Base-by-base conservation (phyloP, 2,329 filamentous ascomycete species). In the Teratosphaeriaceae sp. region DNA sequence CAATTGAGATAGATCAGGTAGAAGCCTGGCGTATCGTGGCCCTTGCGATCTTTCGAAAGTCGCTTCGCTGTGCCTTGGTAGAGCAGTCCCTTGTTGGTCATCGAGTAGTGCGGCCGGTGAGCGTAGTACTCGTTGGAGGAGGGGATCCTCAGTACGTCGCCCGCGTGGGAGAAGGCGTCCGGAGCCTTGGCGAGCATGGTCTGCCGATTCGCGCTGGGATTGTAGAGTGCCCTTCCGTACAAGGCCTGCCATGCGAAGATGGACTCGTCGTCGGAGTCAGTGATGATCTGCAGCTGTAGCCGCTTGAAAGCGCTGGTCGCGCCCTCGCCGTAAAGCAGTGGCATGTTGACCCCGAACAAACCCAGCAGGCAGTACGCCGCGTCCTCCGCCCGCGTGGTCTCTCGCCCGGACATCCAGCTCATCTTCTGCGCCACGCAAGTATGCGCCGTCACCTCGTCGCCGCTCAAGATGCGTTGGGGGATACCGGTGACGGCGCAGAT, bases 341-440 rank as follows among this genome's bases (percentile, higher is more conserved):
- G 62, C 62, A 73, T 69, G 29, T 67, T 61, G 20, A 73, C 57
- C 0, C 56, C 57, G 20, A 73, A 72, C 0, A 73, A 56, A 0
- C 70, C 70, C 2, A 73, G 45, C 0, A 74, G 53, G 5, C 59
- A 70, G 35, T 73, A 73, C 1, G 67, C 67, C 18, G 59, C 58
- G 30, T 73, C 70, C 33, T 73, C 69, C 0, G 40, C 2, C 2
- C 60, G 20, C 5, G 46, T 51, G 7, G 49, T 49, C n/a, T 22
- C 7, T 20, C 50, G 35, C 2, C 20, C 3, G 5, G 39, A 9
- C 5, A 35, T 40, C 50, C 50, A 52, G 16, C 33, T 44, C 30
- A 52, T 41, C n/a, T 42, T 31, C 16, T 41, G 21, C 9, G 44
- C 44, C 18, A 45, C 38, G 12, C 30, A 39, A 13, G 6, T 24